Base-by-base conservation (phyloP, 305 asterid genomes). In the Fraxinus xanthoxyloides region DNA sequence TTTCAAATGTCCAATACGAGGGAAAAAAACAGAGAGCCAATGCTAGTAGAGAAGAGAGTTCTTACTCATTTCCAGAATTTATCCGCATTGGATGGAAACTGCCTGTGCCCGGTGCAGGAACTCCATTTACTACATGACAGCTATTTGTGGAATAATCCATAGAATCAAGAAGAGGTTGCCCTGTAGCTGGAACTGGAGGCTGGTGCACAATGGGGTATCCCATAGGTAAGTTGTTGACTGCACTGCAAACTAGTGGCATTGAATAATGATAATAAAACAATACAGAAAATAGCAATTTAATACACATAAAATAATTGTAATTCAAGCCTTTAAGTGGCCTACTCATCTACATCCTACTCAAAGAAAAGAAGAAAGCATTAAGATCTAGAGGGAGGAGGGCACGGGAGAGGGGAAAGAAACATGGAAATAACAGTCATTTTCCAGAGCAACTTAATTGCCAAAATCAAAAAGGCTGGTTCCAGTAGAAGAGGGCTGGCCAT, bases 161-260 rank as follows among this genome's bases (percentile, higher is more conserved):
- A 1, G 92, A 84, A 85, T 92, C 90, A 31, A 92, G 76, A 84
- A 91, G 94, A 87, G 90, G 91, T 84, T 90, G 97, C 73, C 92
- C 92, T 54, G 92, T 73, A 65, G 88, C 88, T 4, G 92, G 83
- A 83, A 89, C 59, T 12, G 89, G 86, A 78, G 88, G 94, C 75
- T 87, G 98, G 35, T 87, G 98, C 40, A 90, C 78, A 69, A 93
- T 86, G 30, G 98, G 97, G 82, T 92, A 93, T 72, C 98, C 98
- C 89, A 92, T 84, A 30, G 97, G 97, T 78, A 93, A 87, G 87
- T 89, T 93, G 90, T 90, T 89, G 90, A 87, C 95, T 93, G 97
- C 94, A 88, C 91, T 86, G 93, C 86, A 82, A 83, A 90, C 67
- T 83, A 86, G 84, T n/a, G 80, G 77, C 78, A 79, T 81, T 88